Percentiles rank a stretch among this genome's conserved stretches.
phyloP scores from a whole-genome alignment of 2,329 filamentous ascomycete genomes.

The Colletotrichum aenigma region DNA sequence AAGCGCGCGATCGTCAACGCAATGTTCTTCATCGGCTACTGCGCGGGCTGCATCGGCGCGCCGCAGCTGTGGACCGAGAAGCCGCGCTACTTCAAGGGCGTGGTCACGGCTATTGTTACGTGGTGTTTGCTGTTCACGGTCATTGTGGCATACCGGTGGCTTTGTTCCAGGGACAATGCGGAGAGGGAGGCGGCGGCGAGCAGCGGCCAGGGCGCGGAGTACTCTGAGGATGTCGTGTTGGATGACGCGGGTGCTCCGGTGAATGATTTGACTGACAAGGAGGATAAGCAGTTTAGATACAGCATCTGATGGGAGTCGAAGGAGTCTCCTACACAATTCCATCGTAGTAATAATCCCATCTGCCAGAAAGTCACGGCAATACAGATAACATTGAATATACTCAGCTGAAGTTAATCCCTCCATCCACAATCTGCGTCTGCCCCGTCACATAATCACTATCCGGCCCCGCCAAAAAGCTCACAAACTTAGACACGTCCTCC shows the following conservation, averaged over 20 bases:
- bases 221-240: slow-evolving; percentile 11
- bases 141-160: slow-evolving; percentile 34
- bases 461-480: slow-evolving; percentile 63
- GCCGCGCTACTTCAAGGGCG: slow-evolving; percentile 49
- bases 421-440: slow-evolving; percentile 67
- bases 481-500: slow-evolving; percentile 66
- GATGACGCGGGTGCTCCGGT: slow-evolving; percentile 27
- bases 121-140: slow-evolving; percentile 43
- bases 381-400: accelerated
- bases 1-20: slow-evolving; percentile 50
- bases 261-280: slow-evolving; percentile 38
- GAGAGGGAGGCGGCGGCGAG: slow-evolving; percentile 21
- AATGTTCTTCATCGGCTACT: slow-evolving; percentile 56
- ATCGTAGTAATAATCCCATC: too few species aligned
- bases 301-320: slow-evolving; percentile 20
- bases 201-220: background rate
- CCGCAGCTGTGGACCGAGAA: slow-evolving; percentile 53
- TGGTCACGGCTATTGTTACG: slow-evolving; percentile 47
- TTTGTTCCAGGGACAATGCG: slow-evolving; percentile 39
- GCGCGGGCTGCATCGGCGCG: slow-evolving; percentile 47
- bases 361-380: background rate
- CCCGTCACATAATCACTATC: slow-evolving; percentile 71
- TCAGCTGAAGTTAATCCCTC: slow-evolving; percentile 38
- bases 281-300: slow-evolving; percentile 38
- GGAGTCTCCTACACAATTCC: too few species aligned